Conservation (phyloP, 352 stramenopile species). For the Phytophthora sp. region DNA sequence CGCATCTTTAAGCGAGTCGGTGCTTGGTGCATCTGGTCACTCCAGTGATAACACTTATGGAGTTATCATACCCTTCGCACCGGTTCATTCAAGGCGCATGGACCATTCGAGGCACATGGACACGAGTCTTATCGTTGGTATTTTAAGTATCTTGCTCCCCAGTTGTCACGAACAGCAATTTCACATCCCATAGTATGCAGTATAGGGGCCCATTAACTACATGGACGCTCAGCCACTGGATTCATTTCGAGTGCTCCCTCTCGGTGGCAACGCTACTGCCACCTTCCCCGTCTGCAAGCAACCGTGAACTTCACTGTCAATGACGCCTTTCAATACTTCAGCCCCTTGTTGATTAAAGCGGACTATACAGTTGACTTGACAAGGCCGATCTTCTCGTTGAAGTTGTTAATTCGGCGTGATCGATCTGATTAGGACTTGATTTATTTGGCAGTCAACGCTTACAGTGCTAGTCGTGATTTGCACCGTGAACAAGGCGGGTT, state of each 20-base stretch:
- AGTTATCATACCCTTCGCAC: no score
- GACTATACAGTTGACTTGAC: slow-evolving; percentile 5
- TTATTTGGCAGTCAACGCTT: slow-evolving; percentile 19
- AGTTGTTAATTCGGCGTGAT: slow-evolving; percentile 18
- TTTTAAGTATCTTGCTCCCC: no score
- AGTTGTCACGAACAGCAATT: not conserved
- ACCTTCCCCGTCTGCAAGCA: not conserved
- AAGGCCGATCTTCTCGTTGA: slow-evolving; percentile 16
- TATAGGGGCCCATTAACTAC: no score
- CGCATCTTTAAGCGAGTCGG: no score
- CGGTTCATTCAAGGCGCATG: no score
- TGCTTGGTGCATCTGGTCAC: no score
- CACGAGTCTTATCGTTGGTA: no score
- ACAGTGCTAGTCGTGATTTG: slow-evolving; percentile 12
- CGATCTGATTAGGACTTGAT: slow-evolving; percentile 23
- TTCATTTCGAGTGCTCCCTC: slow-evolving; percentile 12
- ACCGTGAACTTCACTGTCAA: slow-evolving; percentile 3
- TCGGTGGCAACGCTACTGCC: slow-evolving; percentile 18
- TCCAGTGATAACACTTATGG: no score
- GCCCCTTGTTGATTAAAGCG: not conserved
- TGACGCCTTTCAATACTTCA: slow-evolving; percentile 7
- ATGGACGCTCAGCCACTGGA: slow-evolving; percentile 9
- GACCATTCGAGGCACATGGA: no score
- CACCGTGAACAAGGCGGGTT: slow-evolving; percentile 22
- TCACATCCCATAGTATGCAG: no score